Evolutionary conservation across 192 early-diverging fungal genomes (phyloP).

Genomic region (Backusella circina): DNA sequence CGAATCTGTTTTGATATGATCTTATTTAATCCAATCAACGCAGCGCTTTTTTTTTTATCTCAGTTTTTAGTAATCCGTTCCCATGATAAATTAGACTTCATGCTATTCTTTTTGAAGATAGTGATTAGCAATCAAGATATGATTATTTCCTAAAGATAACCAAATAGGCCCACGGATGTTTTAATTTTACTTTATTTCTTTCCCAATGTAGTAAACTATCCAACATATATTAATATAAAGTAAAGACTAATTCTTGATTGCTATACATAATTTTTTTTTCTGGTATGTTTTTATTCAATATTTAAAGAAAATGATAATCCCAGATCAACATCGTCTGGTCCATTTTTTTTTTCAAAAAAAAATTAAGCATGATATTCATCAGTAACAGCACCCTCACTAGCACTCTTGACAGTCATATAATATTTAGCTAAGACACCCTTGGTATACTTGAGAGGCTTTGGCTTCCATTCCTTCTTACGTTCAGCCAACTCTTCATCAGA

Average conservation of each 20-base stretch:
- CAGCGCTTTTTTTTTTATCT: not conserved
- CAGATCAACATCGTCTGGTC: not conserved
- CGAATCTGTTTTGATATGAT: no score
- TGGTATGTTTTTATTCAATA: not conserved
- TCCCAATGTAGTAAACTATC: no score
- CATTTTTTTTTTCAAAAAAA: not conserved
- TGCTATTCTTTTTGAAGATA: not conserved
- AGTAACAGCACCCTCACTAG: slow-evolving; percentile 79
- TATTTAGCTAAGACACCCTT: slow-evolving; percentile 89
- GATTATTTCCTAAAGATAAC: no score
- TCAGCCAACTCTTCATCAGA: slow-evolving; percentile 70
- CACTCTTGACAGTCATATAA: slow-evolving; percentile 75
- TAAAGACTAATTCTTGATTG: no score
- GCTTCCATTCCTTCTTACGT: slow-evolving; percentile 68
- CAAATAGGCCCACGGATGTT: no score
- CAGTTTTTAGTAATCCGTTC: not conserved
- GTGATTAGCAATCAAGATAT: not conserved
- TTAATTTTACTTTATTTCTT: no score
- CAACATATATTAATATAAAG: no score
- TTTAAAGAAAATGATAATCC: not conserved
- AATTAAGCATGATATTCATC: slow-evolving; percentile 47
- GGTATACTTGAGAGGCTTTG: slow-evolving; percentile 80
- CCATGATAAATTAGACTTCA: not conserved
- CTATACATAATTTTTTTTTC: not conserved
- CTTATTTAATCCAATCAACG: not conserved